Base-by-base conservation (phyloP, 2,329 filamentous ascomycete species). In the Mycosphaerella arachidis region DNA sequence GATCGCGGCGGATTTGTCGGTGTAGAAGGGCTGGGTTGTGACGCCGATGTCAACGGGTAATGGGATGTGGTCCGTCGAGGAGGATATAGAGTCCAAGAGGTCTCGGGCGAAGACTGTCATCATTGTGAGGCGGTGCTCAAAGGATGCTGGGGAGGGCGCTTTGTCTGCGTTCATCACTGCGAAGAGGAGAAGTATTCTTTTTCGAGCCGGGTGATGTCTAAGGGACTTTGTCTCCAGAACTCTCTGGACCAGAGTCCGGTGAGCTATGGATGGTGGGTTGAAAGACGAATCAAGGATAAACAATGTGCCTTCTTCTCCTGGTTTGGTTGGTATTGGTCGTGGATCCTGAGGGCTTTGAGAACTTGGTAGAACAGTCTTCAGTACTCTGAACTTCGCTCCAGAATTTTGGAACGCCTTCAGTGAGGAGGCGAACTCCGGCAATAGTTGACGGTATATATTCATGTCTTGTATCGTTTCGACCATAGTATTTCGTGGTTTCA, bases 11-110 rank as follows among this genome's bases (percentile, higher is more conserved):
- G 85, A 84, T 75, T 93, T 93, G 68, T 87, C 86, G 59, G 85
- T 84, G 68, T 93, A 94, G 71, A 87, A 92, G 0, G 90, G 87
- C 67, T 83, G 79, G 37, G 82, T 88, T 0, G 88, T 91, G 1
- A 94, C 79, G 1, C 81, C 89, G 40, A 93, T 81, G 65, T 92
- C 89, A 18, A 82, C 76, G 1, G 76, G 65, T 0, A 79, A 57
- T 4, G 86, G 0, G 73, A 48, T 5, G 63, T 67, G 4, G 13
- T 61, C 55, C 16, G 50, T 56, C 2, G 66, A 45, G 29, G 55
- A 37, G 18, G 58, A 33, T 3, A 68, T n/a, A 40, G 37, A 59
- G 20, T 65, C 55, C 13, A 74, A 70, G 2, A 84, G 63, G 62
- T 88, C 86, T 53, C 76, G 72, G 2, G 86, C 87, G 65, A 92